These are phyloP conservation scores for Zasmidium citrigriseum DNA, from an alignment of 2,329 filamentous ascomycete species.

Conservation along the genomic window DNA sequence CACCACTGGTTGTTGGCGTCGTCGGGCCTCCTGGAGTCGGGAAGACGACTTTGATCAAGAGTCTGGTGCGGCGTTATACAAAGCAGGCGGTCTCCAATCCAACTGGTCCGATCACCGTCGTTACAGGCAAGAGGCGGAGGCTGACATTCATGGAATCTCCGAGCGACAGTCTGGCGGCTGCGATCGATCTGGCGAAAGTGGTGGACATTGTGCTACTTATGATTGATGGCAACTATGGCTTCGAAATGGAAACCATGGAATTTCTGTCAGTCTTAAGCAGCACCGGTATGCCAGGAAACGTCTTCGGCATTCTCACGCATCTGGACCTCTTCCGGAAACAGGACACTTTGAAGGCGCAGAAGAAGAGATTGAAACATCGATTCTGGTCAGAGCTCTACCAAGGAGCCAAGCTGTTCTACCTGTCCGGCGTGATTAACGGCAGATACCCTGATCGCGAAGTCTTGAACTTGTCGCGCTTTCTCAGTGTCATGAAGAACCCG, in stretches of 20 bases:
- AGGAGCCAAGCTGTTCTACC: slow-evolving; percentile 93
- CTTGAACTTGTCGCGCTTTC: slow-evolving; percentile 90
- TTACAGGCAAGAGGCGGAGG: slow-evolving; percentile 92
- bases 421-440: slow-evolving; percentile 94
- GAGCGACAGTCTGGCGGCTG: slow-evolving; percentile 87
- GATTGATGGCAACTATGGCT: slow-evolving; percentile 98
- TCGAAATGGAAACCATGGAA: slow-evolving; percentile 99
- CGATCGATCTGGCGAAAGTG: slow-evolving; percentile 96
- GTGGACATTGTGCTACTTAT: slow-evolving; percentile 96
- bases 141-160: slow-evolving; percentile 96
- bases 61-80: slow-evolving; percentile 87
- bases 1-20: slow-evolving; percentile 88
- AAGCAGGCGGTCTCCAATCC: slow-evolving; percentile 92
- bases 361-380: slow-evolving; percentile 92
- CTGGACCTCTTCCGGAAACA: slow-evolving; percentile 94
- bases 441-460: slow-evolving; percentile 95
- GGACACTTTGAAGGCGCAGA: slow-evolving; percentile 85
- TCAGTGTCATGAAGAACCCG: slow-evolving; percentile 99
- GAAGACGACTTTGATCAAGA: slow-evolving; percentile 95
- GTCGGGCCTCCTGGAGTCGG: slow-evolving; percentile 92
- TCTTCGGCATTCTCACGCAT: slow-evolving; percentile 96
- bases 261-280: slow-evolving; percentile 92
- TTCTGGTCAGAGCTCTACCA: slow-evolving; percentile 98
- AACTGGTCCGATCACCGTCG: slow-evolving; percentile 88
- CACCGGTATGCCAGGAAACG: slow-evolving; percentile 97